A percentile compares a stretch with the other conserved stretches of the same genome.
These are phyloP conservation scores for Gaeumannomyces sp. DNA, from an alignment of 2,329 filamentous ascomycete species.

Conservation along the genomic window DNA sequence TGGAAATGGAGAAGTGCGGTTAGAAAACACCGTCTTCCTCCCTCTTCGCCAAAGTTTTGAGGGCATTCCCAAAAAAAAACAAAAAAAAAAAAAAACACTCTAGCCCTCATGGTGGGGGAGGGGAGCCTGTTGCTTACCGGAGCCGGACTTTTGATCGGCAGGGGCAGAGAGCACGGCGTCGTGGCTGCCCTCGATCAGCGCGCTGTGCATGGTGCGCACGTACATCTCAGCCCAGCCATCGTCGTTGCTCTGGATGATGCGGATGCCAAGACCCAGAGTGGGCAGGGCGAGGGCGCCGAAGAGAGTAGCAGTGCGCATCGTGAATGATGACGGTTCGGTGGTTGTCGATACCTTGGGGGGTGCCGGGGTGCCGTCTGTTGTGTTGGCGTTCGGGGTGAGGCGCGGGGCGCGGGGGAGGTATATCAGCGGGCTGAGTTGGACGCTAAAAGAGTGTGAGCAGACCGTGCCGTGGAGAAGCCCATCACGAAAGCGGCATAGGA, in stretches of 20 bases:
- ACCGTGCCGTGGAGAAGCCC: neutral
- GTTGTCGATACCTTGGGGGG: neutral
- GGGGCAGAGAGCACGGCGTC: slow-evolving; percentile 59
- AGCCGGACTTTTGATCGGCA: slow-evolving; percentile 60
- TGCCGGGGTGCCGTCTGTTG: neutral
- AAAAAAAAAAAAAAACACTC: too few species aligned
- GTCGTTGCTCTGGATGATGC: slow-evolving; percentile 62
- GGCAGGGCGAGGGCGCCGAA: slow-evolving; percentile 6
- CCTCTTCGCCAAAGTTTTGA: too few species aligned
- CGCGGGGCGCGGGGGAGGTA: neutral
- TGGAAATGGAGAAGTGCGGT: neutral
- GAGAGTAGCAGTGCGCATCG: slow-evolving; percentile 7
- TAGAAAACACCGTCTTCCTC: neutral
- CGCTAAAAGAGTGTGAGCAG: neutral
- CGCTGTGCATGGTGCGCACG: slow-evolving; percentile 52
- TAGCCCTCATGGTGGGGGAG: neutral
- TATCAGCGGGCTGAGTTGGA: neutral
- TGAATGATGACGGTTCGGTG: neutral
- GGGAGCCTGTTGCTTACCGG: slow-evolving; percentile 32
- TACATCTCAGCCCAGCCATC: slow-evolving; percentile 71
- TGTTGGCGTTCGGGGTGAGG: too few species aligned
- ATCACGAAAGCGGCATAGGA: neutral
- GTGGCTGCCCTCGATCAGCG: slow-evolving; percentile 49
- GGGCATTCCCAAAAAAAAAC: too few species aligned
- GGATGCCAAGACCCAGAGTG: slow-evolving; percentile 25